Conservation (phyloP, 2,329 filamentous ascomycete species). For the Aspergillus calidoustus region DNA sequence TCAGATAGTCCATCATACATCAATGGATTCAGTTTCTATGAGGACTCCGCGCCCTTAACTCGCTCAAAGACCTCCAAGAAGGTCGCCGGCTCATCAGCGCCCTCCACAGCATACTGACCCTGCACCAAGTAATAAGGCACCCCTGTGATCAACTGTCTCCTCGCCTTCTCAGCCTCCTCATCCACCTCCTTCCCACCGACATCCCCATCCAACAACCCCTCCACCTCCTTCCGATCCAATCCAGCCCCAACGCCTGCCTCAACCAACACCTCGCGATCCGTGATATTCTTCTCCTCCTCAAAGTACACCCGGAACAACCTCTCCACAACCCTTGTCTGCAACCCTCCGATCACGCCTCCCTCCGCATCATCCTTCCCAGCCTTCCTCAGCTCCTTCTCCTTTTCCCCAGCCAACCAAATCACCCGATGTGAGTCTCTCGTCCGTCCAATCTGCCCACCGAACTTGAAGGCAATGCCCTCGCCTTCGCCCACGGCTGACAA, state of each 20-base stretch:
- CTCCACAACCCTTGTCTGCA: slow-evolving; percentile 65
- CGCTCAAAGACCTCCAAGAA: slow-evolving; percentile 70
- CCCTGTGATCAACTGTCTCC: slow-evolving; percentile 62
- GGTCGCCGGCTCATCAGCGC: slow-evolving; percentile 70
- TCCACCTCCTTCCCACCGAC: slow-evolving; percentile 64
- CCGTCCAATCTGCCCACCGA: slow-evolving; percentile 72
- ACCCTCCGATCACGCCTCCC: slow-evolving; percentile 45
- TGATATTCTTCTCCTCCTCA: slow-evolving; percentile 68
- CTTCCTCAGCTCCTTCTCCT: slow-evolving; percentile 32
- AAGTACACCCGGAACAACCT: slow-evolving; percentile 70
- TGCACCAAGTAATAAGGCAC: slow-evolving; percentile 80
- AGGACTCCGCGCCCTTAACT: slow-evolving; percentile 52
- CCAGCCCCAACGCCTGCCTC: slow-evolving; percentile 60
- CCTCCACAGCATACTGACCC: slow-evolving; percentile 67
- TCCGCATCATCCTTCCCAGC: slow-evolving; percentile 13
- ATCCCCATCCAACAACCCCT: slow-evolving; percentile 58
- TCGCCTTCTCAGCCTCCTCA: slow-evolving; percentile 58
- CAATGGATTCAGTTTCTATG: background rate
- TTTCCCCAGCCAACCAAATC: slow-evolving; percentile 69
- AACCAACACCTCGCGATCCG: slow-evolving; percentile 57
- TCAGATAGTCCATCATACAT: background rate
- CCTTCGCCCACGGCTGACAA: slow-evolving; percentile 62
- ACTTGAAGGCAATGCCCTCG: slow-evolving; percentile 75
- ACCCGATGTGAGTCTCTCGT: slow-evolving; percentile 80
- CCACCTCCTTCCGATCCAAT: slow-evolving; percentile 57